A percentile compares a stretch with the other conserved stretches of the same genome.
Evolutionary conservation across 179 eudicot genomes (phyloP).

Genomic region (Beta lomatogona): DNA sequence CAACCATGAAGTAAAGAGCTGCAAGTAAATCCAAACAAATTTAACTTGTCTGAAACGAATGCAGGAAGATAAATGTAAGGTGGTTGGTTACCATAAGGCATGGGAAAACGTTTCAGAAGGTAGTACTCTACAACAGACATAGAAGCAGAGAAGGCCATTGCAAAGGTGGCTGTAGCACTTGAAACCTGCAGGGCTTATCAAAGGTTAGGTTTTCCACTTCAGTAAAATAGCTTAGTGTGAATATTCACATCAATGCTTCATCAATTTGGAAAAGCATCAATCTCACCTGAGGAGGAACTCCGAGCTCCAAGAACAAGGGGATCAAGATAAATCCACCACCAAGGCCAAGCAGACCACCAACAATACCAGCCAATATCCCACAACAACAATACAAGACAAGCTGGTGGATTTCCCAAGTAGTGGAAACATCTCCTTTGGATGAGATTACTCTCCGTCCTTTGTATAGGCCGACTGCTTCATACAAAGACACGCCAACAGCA

Average conservation of each 20-base stretch:
- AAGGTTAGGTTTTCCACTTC: background rate
- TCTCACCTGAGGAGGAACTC: slow-evolving; percentile 81
- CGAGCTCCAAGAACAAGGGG: slow-evolving; percentile 73
- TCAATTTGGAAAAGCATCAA: background rate
- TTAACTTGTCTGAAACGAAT: background rate
- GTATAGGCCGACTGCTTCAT: slow-evolving; percentile 72
- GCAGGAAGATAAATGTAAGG: background rate
- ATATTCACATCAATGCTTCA: background rate
- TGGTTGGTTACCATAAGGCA: slow-evolving; percentile 67
- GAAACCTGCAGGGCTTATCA: slow-evolving; percentile 52
- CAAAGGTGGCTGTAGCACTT: slow-evolving; percentile 88
- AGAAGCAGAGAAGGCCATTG: slow-evolving; percentile 81
- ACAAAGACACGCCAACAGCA: slow-evolving; percentile 62
- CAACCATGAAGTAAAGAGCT: slow-evolving; percentile 61
- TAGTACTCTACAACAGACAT: slow-evolving; percentile 89
- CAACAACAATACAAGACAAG: slow-evolving; percentile 53
- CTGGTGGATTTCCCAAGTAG: slow-evolving; percentile 53
- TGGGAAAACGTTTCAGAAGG: slow-evolving; percentile 80
- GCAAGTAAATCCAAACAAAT: slow-evolving; percentile 5
- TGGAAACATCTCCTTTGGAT: slow-evolving; percentile 55
- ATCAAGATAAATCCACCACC: slow-evolving; percentile 87
- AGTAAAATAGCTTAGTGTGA: background rate
- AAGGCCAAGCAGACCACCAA: slow-evolving; percentile 79
- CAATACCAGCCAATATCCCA: slow-evolving; percentile 79
- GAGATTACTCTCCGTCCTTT: slow-evolving; percentile 65